These are phyloP conservation scores for Groenewaldozyma auringiensis DNA, from an alignment of 1,139 yeast species.

Conservation along the genomic window DNA sequence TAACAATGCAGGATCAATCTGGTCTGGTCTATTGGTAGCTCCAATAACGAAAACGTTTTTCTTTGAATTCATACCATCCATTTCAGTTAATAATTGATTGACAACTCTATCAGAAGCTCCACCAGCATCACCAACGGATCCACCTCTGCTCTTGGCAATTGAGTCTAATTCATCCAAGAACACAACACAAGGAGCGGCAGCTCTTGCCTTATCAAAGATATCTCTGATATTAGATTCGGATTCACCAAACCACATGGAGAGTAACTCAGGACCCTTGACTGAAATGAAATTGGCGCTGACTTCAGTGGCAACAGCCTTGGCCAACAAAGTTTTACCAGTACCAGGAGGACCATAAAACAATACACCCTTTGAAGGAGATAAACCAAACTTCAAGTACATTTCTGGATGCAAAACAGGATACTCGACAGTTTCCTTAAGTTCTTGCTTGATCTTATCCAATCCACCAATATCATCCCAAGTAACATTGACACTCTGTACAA, in stretches of 20 bases:
- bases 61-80: conserved; percentile 99
- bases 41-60: conserved; percentile 98
- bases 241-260: conserved; percentile 99
- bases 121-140: conserved; percentile 83
- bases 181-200: conserved; percentile 98
- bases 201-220: conserved; percentile 96
- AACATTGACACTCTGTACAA: conserved; percentile 95
- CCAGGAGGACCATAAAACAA: conserved; percentile 99
- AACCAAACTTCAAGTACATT: conserved; percentile 94
- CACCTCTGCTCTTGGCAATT: conserved; percentile 96
- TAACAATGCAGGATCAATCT: conserved; percentile 95
- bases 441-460: conserved; percentile 88
- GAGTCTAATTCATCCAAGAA: conserved; percentile 97
- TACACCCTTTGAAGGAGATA: conserved; percentile 97
- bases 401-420: conserved; percentile 98
- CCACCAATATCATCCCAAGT: conserved; percentile 99
- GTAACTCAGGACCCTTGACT: conserved; percentile 93
- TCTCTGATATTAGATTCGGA: conserved; percentile 96
- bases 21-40: conserved; percentile 98
- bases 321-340: conserved; percentile 96
- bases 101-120: conserved; percentile 96
- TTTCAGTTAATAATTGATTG: conserved; percentile 93
- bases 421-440: conserved; percentile 96
- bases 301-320: conserved; percentile 98
- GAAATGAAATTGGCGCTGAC: conserved; percentile 95